Evolutionary conservation across 2,329 filamentous ascomycete genomes (phyloP), one percentile per base, ranked within the genome.

Genomic region (Helotiales sp.): DNA sequence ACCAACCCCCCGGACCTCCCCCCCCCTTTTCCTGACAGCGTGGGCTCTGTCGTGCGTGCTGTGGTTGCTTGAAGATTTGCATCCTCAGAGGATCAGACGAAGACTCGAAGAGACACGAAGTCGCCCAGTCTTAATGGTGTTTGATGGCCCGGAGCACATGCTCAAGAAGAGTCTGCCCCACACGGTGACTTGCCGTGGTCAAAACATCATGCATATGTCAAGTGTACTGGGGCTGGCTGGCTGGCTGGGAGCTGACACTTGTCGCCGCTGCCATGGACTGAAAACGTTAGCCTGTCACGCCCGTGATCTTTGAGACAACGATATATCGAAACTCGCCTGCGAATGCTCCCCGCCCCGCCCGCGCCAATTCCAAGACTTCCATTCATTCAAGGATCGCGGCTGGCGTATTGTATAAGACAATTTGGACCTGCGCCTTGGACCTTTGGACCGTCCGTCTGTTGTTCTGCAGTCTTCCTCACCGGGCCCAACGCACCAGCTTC

Each of bases 211-310:
- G 67, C 73, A 40, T 32, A 40, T 68, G 58, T 62, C 63, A 55
- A 59, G 61, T 63, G 65, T 61, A 43, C 22, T 52, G 66, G 64
- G 62, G 62, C 63, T 59, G n/a, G n/a, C 26, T 28, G 49, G 37
- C 63, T 61, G 43, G 26, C 10, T 49, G 43, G n/a, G 20, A 52
- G 52, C 34, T 61, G 65, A 66, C 64, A 55, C 62, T 58, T 70
- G 61, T 67, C 37, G 58, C 49, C 59, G 63, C 43, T 47, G 45
- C 17, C 66, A 60, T 43, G 52, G 63, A 70, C 69, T 74, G 71
- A 73, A 74, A 75, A 75, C 73, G 70, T 71, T 75, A 74, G 73
- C 70, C 43, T 71, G 72, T 70, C 65, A 63, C 61, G 72, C 66
- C 70, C 67, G 67, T 71, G 69, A 72, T 68, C 67, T 71, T 74